phyloP scores from a whole-genome alignment of 108 stramenopile genomes.

The Pseudonitzschia multistriata region DNA sequence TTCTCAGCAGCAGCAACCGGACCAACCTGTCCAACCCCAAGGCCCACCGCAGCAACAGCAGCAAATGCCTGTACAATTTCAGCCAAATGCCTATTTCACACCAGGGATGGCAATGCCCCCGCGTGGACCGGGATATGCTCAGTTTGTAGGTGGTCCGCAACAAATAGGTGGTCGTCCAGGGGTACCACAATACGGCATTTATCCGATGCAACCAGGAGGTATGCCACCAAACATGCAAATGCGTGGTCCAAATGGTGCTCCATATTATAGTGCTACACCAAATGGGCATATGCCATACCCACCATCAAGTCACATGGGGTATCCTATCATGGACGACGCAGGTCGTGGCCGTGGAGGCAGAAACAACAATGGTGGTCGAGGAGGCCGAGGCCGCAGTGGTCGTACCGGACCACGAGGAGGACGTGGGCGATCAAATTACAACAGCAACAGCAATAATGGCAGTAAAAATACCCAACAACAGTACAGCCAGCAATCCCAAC shows the following conservation, averaged over 20 bases:
- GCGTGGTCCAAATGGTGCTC: constrained; percentile 37
- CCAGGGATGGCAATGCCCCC: constrained; percentile 38
- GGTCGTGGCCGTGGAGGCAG: constrained; percentile 34
- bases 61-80: constrained; percentile 40
- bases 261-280: constrained; percentile 27
- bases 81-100: constrained; percentile 46
- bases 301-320: constrained; percentile 28
- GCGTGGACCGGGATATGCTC: constrained; percentile 49
- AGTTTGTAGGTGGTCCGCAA: constrained; percentile 43
- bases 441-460: constrained; percentile 19
- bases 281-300: constrained; percentile 39
- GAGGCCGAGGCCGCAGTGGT: constrained; percentile 22
- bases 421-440: constrained; percentile 26
- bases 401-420: constrained; percentile 22
- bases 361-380: constrained; percentile 26
- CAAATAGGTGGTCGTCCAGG: constrained; percentile 41
- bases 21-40: constrained; percentile 19
- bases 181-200: constrained; percentile 23
- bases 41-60: constrained; percentile 39
- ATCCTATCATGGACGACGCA: constrained; percentile 34
- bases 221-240: constrained; percentile 47
- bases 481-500: constrained; percentile 3
- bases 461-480: constrained; percentile 14
- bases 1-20: constrained; percentile 28
- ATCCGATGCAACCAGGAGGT: constrained; percentile 45